Evolutionary conservation across 2,329 filamentous ascomycete genomes (phyloP), one percentile per base, ranked within the genome.

Genomic region (Stagonosporopsis chrysanthemi): DNA sequence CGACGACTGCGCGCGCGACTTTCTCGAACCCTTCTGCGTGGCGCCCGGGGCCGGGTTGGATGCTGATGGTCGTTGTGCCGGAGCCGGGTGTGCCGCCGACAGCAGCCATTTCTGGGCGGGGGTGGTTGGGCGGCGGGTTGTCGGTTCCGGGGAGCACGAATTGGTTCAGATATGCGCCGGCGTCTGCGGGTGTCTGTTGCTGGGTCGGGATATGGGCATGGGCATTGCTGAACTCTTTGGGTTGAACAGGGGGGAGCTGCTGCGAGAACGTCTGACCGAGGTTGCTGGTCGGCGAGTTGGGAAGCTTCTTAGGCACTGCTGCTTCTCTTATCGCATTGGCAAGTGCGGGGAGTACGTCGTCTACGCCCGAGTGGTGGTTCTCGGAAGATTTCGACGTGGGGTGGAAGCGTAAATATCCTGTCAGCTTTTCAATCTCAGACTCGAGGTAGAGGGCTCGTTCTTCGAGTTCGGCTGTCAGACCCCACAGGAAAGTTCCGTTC

Each of bases 401-500:
- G 48, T 71, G 70, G 56, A 74, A 77, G 22, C 68, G 66, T 23
- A 69, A 62, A 15, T 62, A 59, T 8, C 71, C 68, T 43, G 68
- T 68, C 2, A 70, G 40, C 44, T 70, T 67, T 52, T 74, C 71
- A 24, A 77, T 74, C 12, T 69, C 64, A 42, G 82, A 79, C 73
- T 94, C 91, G 5, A 94, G 82, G 47, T 86, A 81, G 11, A 94
- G 79, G 63, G 90, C 93, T 4, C 84, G 83, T 31, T 88, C 81
- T 69, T 93, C 90, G 61, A 93, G 87, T 39, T 88, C 85, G 4
- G 83, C 77, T 1, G 83, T 87, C 51, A 95, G 77, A 56, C 90
- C 88, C 62, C 88, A 87, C n/a, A 94, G 81, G 70, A 89, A 90
- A 61, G 91, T 88, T 11, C 90, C 90, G 60, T 89, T 87, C 0